These are phyloP conservation scores for Vitis hybrid DNA, from an alignment of 177 flowering plant species.

Conservation along the genomic window DNA sequence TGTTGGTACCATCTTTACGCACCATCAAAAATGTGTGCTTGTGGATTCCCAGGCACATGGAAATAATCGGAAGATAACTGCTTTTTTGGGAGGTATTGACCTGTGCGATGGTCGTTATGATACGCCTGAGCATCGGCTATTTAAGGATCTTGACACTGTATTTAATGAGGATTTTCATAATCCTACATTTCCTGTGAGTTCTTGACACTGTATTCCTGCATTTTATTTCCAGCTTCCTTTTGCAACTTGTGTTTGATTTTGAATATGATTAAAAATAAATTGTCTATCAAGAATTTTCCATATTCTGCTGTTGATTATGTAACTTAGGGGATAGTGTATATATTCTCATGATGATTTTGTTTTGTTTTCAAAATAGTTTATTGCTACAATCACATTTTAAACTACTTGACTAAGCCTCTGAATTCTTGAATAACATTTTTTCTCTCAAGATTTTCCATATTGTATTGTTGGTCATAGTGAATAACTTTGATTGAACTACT, in stretches of 20 bases:
- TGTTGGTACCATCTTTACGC: slow-evolving; percentile 78
- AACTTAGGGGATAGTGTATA: too few species aligned
- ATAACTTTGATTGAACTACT: too few species aligned
- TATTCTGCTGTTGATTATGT: background rate
- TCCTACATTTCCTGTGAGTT: slow-evolving; percentile 76
- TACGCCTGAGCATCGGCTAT: slow-evolving; percentile 79
- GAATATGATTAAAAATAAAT: background rate
- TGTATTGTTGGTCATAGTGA: too few species aligned
- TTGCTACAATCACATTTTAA: too few species aligned
- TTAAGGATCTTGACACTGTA: slow-evolving; percentile 64
- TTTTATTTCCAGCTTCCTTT: background rate
- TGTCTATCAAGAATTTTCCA: background rate
- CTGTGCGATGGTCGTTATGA: slow-evolving; percentile 92
- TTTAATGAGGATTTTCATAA: slow-evolving; percentile 75
- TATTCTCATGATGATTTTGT: too few species aligned
- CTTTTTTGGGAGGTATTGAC: slow-evolving; percentile 84
- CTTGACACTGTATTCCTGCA: background rate
- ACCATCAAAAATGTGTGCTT: slow-evolving; percentile 86
- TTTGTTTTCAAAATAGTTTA: too few species aligned
- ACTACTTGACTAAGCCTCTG: too few species aligned
- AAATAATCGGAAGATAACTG: slow-evolving; percentile 64
- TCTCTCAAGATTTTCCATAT: too few species aligned
- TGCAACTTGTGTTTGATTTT: background rate
- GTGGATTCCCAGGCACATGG: slow-evolving; percentile 83
- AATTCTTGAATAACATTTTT: too few species aligned